Base-by-base conservation (phyloP, 2,329 filamentous ascomycete genomes). In the Pleoardoris graminearum region DNA sequence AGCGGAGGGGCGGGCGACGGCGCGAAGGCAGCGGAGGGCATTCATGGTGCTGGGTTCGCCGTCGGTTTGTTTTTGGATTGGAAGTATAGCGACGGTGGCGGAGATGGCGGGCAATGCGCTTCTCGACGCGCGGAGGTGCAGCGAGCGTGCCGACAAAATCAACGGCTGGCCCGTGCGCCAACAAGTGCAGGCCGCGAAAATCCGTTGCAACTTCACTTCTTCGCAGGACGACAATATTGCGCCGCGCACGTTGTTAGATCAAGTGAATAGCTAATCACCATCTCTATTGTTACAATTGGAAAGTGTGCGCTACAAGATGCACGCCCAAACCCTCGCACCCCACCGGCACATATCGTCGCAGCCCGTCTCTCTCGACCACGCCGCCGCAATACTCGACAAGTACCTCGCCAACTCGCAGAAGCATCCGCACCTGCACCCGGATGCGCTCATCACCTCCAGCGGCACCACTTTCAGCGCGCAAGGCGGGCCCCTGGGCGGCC, bases 361-460 rank as follows among this genome's bases (percentile, higher is more conserved):
- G 16, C 61, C 68, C 32, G 64, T 78, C 53, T 62, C 70, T 25
- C 60, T 67, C 39, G 30, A 60, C 10, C 54, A 55, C 33, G 76
- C 77, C 36, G 70, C 71, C 29, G 32, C 48, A 4, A 61, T 69
- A 16, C 64, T 81, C 19, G 59, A 73, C 16, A 65, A 63, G 51
- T 80, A 76, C 68, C 68, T 80, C 35, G 33, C 61, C 33, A 63
- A 70, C 58, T 73, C 75, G 2, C 68, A 73, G 51, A 64, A 65
- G 4, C 65, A 73, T 51, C 67, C 78, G n/a, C 71, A 78, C 62
- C 69, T 80, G 7, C 79, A 81, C 61, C 79, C 79, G 0, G 78
- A 80, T 54, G 74, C 76, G 33, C 67, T 76, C 42, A 73, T 80
- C 36, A 75, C 69, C 14, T 65, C 72, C 8, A 69, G 68, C 21